A percentile compares a stretch with the other conserved stretches of the same genome.
These are phyloP conservation scores for Cubamyces sp. DNA, from an alignment of 768 basidiomycete species.

Conservation along the genomic window DNA sequence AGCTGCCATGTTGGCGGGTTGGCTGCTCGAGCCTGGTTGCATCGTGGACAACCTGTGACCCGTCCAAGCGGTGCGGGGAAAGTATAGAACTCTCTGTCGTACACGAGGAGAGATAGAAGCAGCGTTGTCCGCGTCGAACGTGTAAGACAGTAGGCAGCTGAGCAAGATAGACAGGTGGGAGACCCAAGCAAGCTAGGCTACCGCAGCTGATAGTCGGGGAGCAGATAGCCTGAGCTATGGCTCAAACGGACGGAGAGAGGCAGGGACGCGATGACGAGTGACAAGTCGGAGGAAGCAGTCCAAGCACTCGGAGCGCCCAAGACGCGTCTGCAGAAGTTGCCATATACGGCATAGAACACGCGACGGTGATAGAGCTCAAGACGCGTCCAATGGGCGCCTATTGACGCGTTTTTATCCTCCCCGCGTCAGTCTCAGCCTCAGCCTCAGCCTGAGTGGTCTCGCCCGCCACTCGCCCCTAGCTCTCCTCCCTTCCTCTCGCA, in stretches of 20 bases:
- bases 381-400: conserved; percentile 18
- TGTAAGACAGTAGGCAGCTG: no score
- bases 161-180: no score
- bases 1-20: not conserved
- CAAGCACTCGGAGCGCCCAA: not conserved
- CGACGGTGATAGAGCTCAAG: conserved; percentile 6
- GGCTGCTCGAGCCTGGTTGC: not conserved
- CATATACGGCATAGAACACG: conserved; percentile 11
- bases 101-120: no score
- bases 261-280: not conserved
- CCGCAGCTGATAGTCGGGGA: not conserved
- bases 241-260: not conserved
- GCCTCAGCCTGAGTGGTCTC: not conserved
- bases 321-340: conserved; percentile 7
- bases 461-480: not conserved
- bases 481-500: not conserved
- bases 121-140: no score
- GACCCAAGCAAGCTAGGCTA: not conserved
- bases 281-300: no score
- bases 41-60: no score
- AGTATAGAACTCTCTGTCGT: no score
- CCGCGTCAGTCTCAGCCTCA: not conserved
- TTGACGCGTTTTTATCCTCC: conserved; percentile 18
- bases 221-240: no score
- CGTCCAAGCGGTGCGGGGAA: no score